phyloP scores from a whole-genome alignment of 257 asterid species.

The Verbena officinalis region DNA sequence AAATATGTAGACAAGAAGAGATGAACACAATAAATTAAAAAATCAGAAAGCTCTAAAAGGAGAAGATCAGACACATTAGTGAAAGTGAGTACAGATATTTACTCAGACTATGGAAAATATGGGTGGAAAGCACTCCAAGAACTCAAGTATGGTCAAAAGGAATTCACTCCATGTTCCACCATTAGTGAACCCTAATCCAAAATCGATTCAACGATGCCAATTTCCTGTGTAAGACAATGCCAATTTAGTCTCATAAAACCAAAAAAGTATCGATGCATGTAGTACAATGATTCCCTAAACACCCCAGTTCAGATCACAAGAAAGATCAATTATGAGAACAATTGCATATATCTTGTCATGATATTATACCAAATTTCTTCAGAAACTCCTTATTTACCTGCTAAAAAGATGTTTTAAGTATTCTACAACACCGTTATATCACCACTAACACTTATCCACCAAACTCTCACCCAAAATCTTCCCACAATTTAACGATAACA shows the following conservation, averaged over 20 bases:
- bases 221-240: background rate
- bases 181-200: conserved; percentile 10
- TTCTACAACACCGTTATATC: too few relatives aligned
- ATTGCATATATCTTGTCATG: background rate
- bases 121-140: background rate
- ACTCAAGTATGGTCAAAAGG: background rate
- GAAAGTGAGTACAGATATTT: background rate
- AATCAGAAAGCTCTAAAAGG: background rate
- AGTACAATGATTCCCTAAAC: background rate
- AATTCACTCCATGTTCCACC: conserved; percentile 3
- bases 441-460: background rate
- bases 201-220: conserved; percentile 2
- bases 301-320: background rate
- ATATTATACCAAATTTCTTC: conserved; percentile 1
- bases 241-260: background rate
- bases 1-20: background rate
- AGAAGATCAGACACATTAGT: too few relatives aligned
- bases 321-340: conserved; percentile 5
- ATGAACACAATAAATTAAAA: conserved; percentile 2
- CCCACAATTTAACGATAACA: background rate
- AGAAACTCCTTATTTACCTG: background rate
- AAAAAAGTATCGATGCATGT: background rate
- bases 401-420: background rate
- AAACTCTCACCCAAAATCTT: background rate
- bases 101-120: background rate